phyloP scores from a whole-genome alignment of 352 stramenopile species.

The Phytophthora fragariaefolia region DNA sequence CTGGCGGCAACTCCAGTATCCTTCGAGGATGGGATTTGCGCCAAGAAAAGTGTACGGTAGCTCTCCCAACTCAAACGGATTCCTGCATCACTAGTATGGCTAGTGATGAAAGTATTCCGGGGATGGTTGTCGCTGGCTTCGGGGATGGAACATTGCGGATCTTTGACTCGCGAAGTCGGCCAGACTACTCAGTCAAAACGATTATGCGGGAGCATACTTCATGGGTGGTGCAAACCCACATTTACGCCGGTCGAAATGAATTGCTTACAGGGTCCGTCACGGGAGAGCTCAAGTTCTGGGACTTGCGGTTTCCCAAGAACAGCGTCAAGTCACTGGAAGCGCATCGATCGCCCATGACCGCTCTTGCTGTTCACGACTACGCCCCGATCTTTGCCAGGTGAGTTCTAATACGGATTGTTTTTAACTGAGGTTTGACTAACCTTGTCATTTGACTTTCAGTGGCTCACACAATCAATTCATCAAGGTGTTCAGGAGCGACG shows the following conservation, averaged over 20 bases:
- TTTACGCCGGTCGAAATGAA: conserved; percentile 83
- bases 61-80: conserved; percentile 89
- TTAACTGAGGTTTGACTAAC: background rate
- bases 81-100: conserved; percentile 92
- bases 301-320: conserved; percentile 90
- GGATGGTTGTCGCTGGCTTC: conserved; percentile 92
- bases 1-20: conserved; percentile 92
- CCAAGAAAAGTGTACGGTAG: conserved; percentile 88
- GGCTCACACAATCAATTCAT: conserved; percentile 99
- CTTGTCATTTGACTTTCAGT: conserved; percentile 43
- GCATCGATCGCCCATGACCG: conserved; percentile 95
- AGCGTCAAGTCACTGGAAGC: conserved; percentile 90
- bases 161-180: conserved; percentile 93
- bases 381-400: conserved; percentile 95
- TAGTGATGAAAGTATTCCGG: conserved; percentile 73
- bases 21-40: conserved; percentile 96
- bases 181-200: conserved; percentile 69
- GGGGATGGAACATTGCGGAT: conserved; percentile 95
- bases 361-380: conserved; percentile 95
- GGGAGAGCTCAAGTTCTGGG: conserved; percentile 97
- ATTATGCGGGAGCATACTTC: conserved; percentile 92
- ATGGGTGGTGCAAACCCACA: conserved; percentile 95
- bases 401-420: conserved; percentile 10
- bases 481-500: conserved; percentile 95
- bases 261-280: conserved; percentile 95